phyloP scores from a whole-genome alignment of 257 asterid species.

The Scutellaria barbata region DNA sequence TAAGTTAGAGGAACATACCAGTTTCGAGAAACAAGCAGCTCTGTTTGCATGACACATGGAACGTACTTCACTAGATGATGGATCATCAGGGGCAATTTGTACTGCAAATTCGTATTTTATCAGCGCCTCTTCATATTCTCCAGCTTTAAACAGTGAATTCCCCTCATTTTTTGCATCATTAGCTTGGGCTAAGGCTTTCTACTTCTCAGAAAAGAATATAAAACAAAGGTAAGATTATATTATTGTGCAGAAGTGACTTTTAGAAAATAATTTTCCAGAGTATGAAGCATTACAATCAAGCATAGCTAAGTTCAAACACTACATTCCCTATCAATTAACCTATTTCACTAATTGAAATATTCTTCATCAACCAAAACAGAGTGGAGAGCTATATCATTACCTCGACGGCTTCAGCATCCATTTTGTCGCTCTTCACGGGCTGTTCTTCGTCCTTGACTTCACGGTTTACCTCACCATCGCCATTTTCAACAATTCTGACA shows the following conservation, averaged over 20 bases:
- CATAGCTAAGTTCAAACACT: constrained; percentile 17
- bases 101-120: constrained; percentile 77
- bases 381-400: constrained; percentile 29
- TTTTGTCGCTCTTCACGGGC: constrained; percentile 31
- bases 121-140: constrained; percentile 74
- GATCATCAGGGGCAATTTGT: constrained; percentile 61
- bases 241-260: not conserved
- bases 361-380: constrained; percentile 4
- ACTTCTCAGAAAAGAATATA: constrained; percentile 40
- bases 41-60: constrained; percentile 83
- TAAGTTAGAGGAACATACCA: constrained; percentile 52
- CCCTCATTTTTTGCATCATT: constrained; percentile 80
- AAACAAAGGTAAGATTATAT: constrained; percentile 19
- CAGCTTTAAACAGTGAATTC: constrained; percentile 70
- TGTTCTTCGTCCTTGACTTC: constrained; percentile 37
- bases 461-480: constrained; percentile 35
- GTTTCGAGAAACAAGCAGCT: constrained; percentile 86
- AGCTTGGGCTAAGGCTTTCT: constrained; percentile 70
- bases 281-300: constrained; percentile 2
- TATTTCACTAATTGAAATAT: not conserved
- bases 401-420: constrained; percentile 43
- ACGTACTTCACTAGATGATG: constrained; percentile 68
- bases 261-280: constrained; percentile 1
- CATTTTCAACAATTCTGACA: constrained; percentile 20
- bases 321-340: not conserved